A percentile compares a stretch with the other conserved stretches of the same genome.
Conservation (phyloP, 129 eudicot genomes). For the Tanacetum coccineum region DNA sequence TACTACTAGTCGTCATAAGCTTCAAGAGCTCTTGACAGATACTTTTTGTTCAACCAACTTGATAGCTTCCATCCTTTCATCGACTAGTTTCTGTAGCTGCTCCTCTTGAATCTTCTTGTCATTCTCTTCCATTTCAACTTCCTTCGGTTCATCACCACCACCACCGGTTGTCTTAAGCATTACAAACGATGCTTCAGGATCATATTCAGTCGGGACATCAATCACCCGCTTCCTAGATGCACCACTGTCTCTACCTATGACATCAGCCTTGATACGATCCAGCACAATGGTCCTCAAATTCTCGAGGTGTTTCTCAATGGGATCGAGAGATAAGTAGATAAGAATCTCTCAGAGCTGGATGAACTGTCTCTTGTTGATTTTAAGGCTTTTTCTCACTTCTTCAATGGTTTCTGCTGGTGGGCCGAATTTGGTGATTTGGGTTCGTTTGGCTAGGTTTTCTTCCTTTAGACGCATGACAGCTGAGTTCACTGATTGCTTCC, state of each 20-base stretch:
- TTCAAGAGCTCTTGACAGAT: slow-evolving; percentile 21
- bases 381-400: slow-evolving; percentile 60
- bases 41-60: slow-evolving; percentile 58
- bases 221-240: slow-evolving; percentile 56
- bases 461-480: slow-evolving; percentile 46
- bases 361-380: slow-evolving; percentile 85
- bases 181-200: slow-evolving; percentile 66
- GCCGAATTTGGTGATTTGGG: slow-evolving; percentile 30
- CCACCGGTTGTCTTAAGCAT: slow-evolving; percentile 59
- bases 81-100: slow-evolving; percentile 67
- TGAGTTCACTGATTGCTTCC: slow-evolving; percentile 47
- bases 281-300: slow-evolving; percentile 50
- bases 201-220: slow-evolving; percentile 67
- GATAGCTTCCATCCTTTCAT: slow-evolving; percentile 72
- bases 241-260: slow-evolving; percentile 71
- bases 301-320: slow-evolving; percentile 61
- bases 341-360: slow-evolving; percentile 83
- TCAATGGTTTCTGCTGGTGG: slow-evolving; percentile 59
- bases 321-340: slow-evolving; percentile 58
- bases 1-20: slow-evolving; percentile 4
- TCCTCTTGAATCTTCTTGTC: slow-evolving; percentile 56
- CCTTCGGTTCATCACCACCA: slow-evolving; percentile 40
- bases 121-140: slow-evolving; percentile 44
- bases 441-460: slow-evolving; percentile 64
- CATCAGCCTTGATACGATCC: slow-evolving; percentile 59